A percentile compares a stretch with the other conserved stretches of the same genome.
phyloP scores from a whole-genome alignment of 1,284 basidiomycete genomes.

The Heterobasidion occidentale region DNA sequence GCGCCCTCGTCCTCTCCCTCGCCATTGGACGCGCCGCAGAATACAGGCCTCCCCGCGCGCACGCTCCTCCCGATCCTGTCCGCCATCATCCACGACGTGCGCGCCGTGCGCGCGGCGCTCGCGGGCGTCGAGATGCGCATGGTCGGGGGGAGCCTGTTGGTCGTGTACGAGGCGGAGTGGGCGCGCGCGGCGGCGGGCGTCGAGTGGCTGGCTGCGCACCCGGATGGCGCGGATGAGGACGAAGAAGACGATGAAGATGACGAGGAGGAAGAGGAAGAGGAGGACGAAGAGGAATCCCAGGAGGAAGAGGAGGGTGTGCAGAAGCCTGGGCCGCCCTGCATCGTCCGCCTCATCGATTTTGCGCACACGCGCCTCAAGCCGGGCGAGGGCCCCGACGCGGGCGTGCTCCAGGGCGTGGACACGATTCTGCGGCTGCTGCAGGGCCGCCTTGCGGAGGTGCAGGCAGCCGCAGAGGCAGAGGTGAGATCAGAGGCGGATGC shows the following conservation, averaged over 20 bases:
- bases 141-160: conserved; percentile 74
- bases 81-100: conserved; percentile 45
- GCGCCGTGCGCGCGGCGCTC: conserved; percentile 50
- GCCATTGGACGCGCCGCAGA: conserved; percentile 8
- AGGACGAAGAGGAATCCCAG: conserved; percentile 26
- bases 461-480: neutral
- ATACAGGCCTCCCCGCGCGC: conserved; percentile 43
- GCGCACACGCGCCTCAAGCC: conserved; percentile 74
- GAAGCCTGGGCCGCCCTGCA: conserved; percentile 43
- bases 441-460: conserved; percentile 35
- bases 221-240: conserved; percentile 27
- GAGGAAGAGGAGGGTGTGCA: conserved; percentile 24
- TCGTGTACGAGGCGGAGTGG: conserved; percentile 78
- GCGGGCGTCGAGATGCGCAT: conserved; percentile 65
- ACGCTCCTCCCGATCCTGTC: conserved; percentile 56
- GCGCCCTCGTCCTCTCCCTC: neutral
- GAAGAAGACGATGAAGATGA: conserved; percentile 18
- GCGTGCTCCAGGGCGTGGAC: conserved; percentile 67
- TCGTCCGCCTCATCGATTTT: conserved; percentile 87
- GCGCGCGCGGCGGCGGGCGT: conserved; percentile 34
- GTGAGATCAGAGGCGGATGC: neutral
- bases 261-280: conserved; percentile 20
- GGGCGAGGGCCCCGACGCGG: conserved; percentile 74
- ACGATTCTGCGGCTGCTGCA: conserved; percentile 56
- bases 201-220: conserved; percentile 28